Percentiles rank a stretch among this genome's conserved stretches.
Conservation (phyloP, 106 monocot species). For the Platanthera guangdongensis region DNA sequence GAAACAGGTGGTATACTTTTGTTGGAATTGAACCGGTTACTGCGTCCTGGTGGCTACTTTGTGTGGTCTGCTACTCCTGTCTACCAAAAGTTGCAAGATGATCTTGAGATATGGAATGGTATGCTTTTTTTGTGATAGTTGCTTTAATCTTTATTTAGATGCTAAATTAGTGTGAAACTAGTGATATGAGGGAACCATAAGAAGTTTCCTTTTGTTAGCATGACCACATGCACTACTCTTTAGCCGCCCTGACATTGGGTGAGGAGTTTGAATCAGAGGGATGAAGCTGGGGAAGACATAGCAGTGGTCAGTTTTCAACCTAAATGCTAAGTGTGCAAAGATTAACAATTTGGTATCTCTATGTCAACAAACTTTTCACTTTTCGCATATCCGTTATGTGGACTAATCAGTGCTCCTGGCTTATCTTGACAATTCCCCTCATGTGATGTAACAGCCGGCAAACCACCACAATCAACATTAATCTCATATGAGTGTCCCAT, state of each 20-base stretch:
- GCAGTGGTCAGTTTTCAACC: no score
- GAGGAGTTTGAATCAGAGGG: no score
- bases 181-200: not conserved
- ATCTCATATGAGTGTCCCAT: no score
- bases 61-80: slow-evolving; percentile 96
- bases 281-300: no score
- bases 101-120: slow-evolving; percentile 90
- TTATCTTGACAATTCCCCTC: no score
- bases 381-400: no score
- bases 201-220: not conserved
- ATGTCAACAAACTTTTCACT: no score
- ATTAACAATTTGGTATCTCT: no score
- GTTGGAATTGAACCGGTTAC: slow-evolving; percentile 78
- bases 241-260: not conserved
- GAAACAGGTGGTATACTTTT: slow-evolving; percentile 75
- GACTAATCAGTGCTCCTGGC: no score
- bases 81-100: slow-evolving; percentile 56
- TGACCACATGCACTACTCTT: not conserved
- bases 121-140: not conserved
- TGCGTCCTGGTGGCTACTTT: slow-evolving; percentile 88
- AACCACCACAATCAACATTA: no score
- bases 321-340: no score
- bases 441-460: no score
- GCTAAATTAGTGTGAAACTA: not conserved
- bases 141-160: not conserved